These are phyloP conservation scores for Aspergillus piperis DNA, from an alignment of 2,329 filamentous ascomycete species.

Conservation along the genomic window DNA sequence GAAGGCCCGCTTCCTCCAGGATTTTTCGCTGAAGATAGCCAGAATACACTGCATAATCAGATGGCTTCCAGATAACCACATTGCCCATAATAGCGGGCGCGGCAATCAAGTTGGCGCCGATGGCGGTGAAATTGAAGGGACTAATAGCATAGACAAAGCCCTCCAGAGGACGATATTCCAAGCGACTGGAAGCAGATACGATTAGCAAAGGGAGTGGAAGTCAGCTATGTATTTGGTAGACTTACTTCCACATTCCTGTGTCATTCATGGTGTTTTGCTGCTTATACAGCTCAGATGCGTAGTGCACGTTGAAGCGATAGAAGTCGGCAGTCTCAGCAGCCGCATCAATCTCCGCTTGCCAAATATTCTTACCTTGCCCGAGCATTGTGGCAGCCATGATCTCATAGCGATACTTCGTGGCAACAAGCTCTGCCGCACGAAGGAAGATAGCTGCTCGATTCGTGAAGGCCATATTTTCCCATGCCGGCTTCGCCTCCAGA, in stretches of 20 bases:
- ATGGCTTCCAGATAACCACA: constrained; percentile 93
- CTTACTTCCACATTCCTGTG: constrained; percentile 74
- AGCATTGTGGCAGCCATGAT: constrained; percentile 51
- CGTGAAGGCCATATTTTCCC: constrained; percentile 81
- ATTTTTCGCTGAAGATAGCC: constrained; percentile 68
- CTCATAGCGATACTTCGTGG: constrained; percentile 88
- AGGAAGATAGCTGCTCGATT: constrained; percentile 89
- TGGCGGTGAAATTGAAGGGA: constrained; percentile 52
- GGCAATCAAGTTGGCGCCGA: constrained; percentile 77
- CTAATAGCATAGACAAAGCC: constrained; percentile 91
- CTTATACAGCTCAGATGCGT: constrained; percentile 82
- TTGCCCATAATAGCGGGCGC: constrained; percentile 86
- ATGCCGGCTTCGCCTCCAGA: constrained; percentile 38
- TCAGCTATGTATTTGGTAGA: no score
- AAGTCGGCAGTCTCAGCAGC: constrained; percentile 90
- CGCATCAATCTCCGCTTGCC: constrained; percentile 93
- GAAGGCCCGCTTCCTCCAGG: constrained; percentile 82
- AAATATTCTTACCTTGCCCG: constrained; percentile 38
- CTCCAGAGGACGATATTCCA: constrained; percentile 83
- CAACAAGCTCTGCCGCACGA: constrained; percentile 85
- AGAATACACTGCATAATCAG: constrained; percentile 75
- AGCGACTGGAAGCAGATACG: constrained; percentile 45
- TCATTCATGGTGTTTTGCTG: constrained; percentile 82
- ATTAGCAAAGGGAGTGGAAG: no score
- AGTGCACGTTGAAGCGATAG: constrained; percentile 82